These are phyloP conservation scores for Stemphylium beticola DNA, from an alignment of 2,329 filamentous ascomycete genomes.

Conservation along the genomic window DNA sequence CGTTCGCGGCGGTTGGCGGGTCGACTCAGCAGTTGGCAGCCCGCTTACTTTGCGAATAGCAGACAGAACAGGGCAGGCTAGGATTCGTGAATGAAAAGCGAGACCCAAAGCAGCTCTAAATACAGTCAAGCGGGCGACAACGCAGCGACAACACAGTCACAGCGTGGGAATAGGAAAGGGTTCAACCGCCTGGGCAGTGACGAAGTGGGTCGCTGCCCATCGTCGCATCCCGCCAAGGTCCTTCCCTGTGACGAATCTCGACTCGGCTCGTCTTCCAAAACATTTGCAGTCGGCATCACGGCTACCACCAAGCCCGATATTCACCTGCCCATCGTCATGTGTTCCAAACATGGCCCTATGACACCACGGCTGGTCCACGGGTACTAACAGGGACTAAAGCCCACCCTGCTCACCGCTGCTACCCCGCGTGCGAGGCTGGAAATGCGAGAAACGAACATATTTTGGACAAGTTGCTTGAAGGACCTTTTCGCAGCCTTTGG, in stretches of 20 bases:
- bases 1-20: constrained; percentile 17
- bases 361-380: too few relatives aligned
- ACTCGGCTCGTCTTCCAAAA: background rate
- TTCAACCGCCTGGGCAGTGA: constrained; percentile 9
- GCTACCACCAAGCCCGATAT: constrained; percentile 7
- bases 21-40: constrained; percentile 17
- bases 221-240: constrained; percentile 11
- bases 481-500: too few relatives aligned
- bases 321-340: constrained; percentile 2
- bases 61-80: background rate
- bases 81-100: background rate
- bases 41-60: too few relatives aligned
- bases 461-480: background rate
- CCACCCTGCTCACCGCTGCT: background rate
- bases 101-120: background rate
- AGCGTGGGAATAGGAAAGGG: constrained; percentile 4
- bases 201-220: constrained; percentile 9
- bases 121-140: constrained; percentile 1
- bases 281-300: constrained; percentile 9
- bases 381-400: too few relatives aligned
- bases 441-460: too few relatives aligned
- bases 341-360: too few relatives aligned
- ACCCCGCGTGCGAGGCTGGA: background rate
- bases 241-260: background rate
- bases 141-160: background rate